Evolutionary conservation across 2,329 filamentous ascomycete species (phyloP).

Genomic region (Cyphellophora europaea): DNA sequence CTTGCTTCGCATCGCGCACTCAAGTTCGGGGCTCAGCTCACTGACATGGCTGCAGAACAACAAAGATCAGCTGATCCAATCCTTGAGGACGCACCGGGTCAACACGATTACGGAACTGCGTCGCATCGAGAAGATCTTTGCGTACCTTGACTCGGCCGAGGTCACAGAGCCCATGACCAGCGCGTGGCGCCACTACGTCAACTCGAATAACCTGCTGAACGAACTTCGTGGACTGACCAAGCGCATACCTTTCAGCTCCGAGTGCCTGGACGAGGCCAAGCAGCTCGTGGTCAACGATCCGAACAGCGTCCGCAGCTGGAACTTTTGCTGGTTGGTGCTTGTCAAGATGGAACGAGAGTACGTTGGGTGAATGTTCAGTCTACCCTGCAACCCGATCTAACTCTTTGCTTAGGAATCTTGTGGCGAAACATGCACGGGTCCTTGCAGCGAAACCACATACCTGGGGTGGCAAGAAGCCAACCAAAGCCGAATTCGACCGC

Average conservation of each 20-base stretch:
- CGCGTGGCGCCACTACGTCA: slow-evolving; percentile 65
- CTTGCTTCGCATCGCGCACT: not conserved
- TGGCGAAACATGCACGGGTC: slow-evolving; percentile 50
- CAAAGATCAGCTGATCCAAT: slow-evolving; percentile 50
- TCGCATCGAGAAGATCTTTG: slow-evolving; percentile 59
- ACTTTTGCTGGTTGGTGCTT: slow-evolving; percentile 64
- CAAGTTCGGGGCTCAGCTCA: not conserved
- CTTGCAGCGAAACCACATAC: slow-evolving; percentile 57
- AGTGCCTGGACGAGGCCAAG: slow-evolving; percentile 57
- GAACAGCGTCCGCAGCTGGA: slow-evolving; percentile 62
- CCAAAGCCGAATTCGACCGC: slow-evolving; percentile 46
- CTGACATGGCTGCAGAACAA: slow-evolving; percentile 27
- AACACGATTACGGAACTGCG: slow-evolving; percentile 66
- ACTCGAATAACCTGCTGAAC: slow-evolving; percentile 57
- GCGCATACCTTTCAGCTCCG: slow-evolving; percentile 58
- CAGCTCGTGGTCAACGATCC: slow-evolving; percentile 55
- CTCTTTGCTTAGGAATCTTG: slow-evolving; percentile 41
- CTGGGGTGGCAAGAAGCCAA: slow-evolving; percentile 56
- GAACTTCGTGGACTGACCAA: slow-evolving; percentile 61
- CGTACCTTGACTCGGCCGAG: slow-evolving; percentile 47
- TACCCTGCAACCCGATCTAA: too few species aligned
- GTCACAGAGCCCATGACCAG: slow-evolving; percentile 59
- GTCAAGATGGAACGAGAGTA: slow-evolving; percentile 58
- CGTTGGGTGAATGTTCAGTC: slow-evolving; percentile 22
- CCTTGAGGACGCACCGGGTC: slow-evolving; percentile 56